Conservation (phyloP, 345 rosid genomes). For the Pugionium dolabratum region DNA sequence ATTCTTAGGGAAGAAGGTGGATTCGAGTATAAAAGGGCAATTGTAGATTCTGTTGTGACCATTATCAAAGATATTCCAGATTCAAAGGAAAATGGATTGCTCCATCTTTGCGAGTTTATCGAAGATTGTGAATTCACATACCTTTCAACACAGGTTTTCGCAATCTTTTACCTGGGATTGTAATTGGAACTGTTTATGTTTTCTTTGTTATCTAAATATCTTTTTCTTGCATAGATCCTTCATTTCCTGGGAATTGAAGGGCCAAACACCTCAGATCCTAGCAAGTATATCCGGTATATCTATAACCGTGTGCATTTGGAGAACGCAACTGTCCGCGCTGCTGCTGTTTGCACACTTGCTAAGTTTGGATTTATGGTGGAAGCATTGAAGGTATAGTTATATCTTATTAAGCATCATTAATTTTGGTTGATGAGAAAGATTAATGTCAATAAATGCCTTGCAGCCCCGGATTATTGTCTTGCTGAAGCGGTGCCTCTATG, state of each 20-base stretch:
- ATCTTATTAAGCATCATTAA: conserved; percentile 11
- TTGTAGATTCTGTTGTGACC: conserved; percentile 94
- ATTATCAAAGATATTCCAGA: conserved; percentile 98
- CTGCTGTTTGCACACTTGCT: conserved; percentile 93
- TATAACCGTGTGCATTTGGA: conserved; percentile 98
- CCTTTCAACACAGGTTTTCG: conserved; percentile 88
- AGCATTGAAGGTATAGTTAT: conserved; percentile 71
- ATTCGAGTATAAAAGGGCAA: conserved; percentile 96
- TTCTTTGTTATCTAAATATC: conserved; percentile 1
- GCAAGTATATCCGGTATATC: conserved; percentile 93
- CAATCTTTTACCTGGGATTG: conserved; percentile 17
- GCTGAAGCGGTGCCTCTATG: conserved; percentile 87
- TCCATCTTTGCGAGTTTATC: conserved; percentile 96
- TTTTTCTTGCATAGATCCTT: conserved; percentile 59
- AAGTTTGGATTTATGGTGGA: conserved; percentile 96
- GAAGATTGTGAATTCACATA: conserved; percentile 99
- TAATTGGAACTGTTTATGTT: neutral
- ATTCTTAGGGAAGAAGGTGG: conserved; percentile 99
- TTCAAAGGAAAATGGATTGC: conserved; percentile 93
- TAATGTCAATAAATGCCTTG: conserved; percentile 21
- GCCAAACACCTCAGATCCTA: conserved; percentile 90
- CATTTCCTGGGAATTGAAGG: conserved; percentile 98
- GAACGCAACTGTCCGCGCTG: conserved; percentile 96
- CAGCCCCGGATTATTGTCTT: conserved; percentile 89
- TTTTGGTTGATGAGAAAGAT: conserved; percentile 1